Evolutionary conservation across 208 protist genomes (phyloP).

Genomic region (Porcisia deanei): DNA sequence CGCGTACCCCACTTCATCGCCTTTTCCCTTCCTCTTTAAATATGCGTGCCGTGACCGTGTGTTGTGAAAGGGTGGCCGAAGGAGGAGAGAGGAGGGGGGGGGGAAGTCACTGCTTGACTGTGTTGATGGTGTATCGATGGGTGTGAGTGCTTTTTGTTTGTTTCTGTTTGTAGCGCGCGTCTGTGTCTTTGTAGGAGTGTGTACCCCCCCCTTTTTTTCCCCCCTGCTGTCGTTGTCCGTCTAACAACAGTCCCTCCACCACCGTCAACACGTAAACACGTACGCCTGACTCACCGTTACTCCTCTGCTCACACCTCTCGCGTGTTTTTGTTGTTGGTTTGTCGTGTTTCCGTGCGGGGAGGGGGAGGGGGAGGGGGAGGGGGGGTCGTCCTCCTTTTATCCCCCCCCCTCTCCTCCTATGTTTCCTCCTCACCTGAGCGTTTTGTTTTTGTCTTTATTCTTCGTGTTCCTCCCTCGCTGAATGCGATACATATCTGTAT

Average conservation of each 20-base stretch:
- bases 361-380: not conserved
- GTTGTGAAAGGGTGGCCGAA: not conserved
- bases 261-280: no score
- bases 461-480: not conserved
- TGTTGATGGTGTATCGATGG: not conserved
- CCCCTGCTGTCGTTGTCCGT: no score
- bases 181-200: no score
- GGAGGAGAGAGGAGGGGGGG: not conserved
- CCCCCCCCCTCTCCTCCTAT: not conserved
- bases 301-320: not conserved
- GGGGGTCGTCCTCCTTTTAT: not conserved
- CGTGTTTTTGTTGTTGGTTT: not conserved
- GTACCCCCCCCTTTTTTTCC: no score
- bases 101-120: not conserved
- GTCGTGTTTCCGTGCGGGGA: not conserved
- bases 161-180: no score
- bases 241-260: no score
- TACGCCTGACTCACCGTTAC: no score
- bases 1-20: no score
- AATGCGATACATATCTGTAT: no score
- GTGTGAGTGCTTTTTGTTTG: not conserved
- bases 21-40: no score
- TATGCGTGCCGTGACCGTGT: not conserved
- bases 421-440: not conserved
- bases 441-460: slow-evolving; percentile 6